Evolutionary conservation across 305 asterid species (phyloP).

Genomic region (Caryopteris hybrid): DNA sequence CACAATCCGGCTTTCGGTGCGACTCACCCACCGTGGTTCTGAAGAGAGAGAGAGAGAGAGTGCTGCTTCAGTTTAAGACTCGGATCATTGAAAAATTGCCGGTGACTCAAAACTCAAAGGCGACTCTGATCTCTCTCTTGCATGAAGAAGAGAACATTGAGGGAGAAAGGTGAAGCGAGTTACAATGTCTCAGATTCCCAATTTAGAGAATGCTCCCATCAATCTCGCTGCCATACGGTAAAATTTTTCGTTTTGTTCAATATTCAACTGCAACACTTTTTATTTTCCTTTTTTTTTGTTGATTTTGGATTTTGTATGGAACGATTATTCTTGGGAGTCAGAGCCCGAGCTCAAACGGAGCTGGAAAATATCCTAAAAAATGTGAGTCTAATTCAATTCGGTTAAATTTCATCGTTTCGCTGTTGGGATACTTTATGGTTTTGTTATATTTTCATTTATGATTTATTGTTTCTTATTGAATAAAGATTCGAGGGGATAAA

Average conservation of each 20-base stretch:
- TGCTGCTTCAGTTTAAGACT: background rate
- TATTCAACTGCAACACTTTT: background rate
- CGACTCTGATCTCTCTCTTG: background rate
- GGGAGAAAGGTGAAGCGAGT: slow-evolving; percentile 18
- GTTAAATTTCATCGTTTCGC: background rate
- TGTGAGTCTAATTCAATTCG: slow-evolving; percentile 39
- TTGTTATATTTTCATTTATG: slow-evolving; percentile 1
- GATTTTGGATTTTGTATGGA: background rate
- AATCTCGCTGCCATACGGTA: slow-evolving; percentile 72
- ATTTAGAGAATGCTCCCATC: slow-evolving; percentile 81
- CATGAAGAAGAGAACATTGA: slow-evolving; percentile 8
- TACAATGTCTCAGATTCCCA: slow-evolving; percentile 87
- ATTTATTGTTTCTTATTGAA: slow-evolving; percentile 13
- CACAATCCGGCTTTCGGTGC: too few relatives aligned
- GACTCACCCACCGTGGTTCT: too few relatives aligned
- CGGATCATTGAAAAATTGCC: background rate
- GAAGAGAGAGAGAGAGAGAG: too few relatives aligned
- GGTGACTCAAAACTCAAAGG: background rate
- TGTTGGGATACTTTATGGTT: background rate
- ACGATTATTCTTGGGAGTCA: slow-evolving; percentile 24
- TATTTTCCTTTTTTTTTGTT: too few relatives aligned
- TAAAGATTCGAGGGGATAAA: slow-evolving; percentile 81
- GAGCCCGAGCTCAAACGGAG: slow-evolving; percentile 81
- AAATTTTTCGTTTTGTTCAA: background rate
- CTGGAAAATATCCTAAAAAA: slow-evolving; percentile 61